These are phyloP conservation scores for Hyparrhenia diplandra DNA, from an alignment of 176 grass and related monocot species.

Conservation along the genomic window DNA sequence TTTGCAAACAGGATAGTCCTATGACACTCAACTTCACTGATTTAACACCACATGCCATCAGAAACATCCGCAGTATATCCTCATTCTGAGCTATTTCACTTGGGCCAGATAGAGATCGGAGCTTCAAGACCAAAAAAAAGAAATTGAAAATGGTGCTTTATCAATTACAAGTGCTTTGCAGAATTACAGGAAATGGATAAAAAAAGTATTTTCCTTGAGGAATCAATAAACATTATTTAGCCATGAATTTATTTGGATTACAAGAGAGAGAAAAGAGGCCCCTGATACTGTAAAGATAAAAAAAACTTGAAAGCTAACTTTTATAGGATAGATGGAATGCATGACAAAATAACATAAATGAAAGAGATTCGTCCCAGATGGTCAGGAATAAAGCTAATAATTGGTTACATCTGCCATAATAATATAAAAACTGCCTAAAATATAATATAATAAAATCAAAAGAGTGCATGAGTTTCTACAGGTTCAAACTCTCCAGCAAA, in stretches of 20 bases:
- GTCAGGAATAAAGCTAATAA: background rate
- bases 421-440: background rate
- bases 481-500: background rate
- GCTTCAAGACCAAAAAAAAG: constrained; percentile 44
- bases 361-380: constrained; percentile 6
- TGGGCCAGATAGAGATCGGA: constrained; percentile 73
- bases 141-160: background rate
- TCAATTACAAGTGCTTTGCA: constrained; percentile 12
- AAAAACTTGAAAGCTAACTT: background rate
- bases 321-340: background rate
- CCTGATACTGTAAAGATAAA: background rate
- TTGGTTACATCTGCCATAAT: background rate
- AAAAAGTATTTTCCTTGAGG: background rate
- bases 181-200: background rate
- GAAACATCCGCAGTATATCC: constrained; percentile 87
- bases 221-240: constrained; percentile 5
- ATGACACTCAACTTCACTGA: constrained; percentile 78
- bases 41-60: constrained; percentile 93
- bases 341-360: background rate
- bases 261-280: background rate
- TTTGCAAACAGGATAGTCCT: constrained; percentile 96
- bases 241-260: background rate
- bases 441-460: background rate
- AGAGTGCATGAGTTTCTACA: background rate
- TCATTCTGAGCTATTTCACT: constrained; percentile 92